Evolutionary conservation across 345 rosid species (phyloP).

Genomic region (Salix dunnii): DNA sequence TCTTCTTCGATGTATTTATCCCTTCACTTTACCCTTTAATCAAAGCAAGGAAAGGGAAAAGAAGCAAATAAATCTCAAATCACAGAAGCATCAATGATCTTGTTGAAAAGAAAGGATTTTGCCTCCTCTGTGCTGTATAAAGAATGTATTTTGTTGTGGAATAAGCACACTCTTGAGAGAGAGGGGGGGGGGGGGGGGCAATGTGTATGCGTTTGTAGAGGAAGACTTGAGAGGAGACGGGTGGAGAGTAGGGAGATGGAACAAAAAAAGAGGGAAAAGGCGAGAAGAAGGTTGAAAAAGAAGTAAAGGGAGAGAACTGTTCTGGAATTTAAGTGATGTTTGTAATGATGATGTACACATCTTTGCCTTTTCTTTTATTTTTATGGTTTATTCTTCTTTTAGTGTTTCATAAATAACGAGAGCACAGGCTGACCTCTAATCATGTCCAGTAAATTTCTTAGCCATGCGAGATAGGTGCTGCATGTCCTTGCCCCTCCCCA

Average conservation of each 20-base stretch:
- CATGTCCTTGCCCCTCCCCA: neutral
- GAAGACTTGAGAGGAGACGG: slow-evolving; percentile 12
- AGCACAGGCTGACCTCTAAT: neutral
- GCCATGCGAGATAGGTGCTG: neutral
- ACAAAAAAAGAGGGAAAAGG: slow-evolving; percentile 32
- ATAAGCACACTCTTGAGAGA: slow-evolving; percentile 1
- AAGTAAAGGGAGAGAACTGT: slow-evolving; percentile 21
- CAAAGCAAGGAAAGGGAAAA: slow-evolving; percentile 6
- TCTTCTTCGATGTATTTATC: neutral
- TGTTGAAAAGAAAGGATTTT: slow-evolving; percentile 16
- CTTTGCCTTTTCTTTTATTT: slow-evolving; percentile 1
- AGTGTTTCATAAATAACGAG: neutral
- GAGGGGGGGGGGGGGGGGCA: neutral
- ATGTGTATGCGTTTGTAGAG: neutral
- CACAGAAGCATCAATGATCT: slow-evolving; percentile 11
- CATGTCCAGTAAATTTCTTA: neutral
- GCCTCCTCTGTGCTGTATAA: slow-evolving; percentile 9
- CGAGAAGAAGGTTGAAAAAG: slow-evolving; percentile 25
- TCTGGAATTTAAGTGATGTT: slow-evolving; percentile 34
- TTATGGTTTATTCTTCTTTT: neutral
- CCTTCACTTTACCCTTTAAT: neutral
- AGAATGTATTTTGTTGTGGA: neutral
- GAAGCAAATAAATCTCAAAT: slow-evolving; percentile 14
- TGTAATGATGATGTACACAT: slow-evolving; percentile 38
- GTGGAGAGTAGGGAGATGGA: slow-evolving; percentile 10